Evolutionary conservation across 306 rosid species (phyloP), one percentile per base, ranked within the genome.

Genomic region (Urtica urens): DNA sequence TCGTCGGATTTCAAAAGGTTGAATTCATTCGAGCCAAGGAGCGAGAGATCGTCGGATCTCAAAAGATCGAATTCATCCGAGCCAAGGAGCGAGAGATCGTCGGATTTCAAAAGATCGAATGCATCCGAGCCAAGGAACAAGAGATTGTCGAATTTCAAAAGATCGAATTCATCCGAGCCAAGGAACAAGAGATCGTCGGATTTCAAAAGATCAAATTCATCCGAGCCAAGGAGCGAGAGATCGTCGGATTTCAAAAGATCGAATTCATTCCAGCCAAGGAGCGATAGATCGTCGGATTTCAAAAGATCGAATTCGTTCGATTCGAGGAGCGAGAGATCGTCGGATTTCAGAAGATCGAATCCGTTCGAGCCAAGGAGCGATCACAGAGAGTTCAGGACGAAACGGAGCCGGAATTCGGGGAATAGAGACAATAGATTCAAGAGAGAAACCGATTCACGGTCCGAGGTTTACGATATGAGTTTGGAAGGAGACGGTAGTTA

Each of bases 401-500:
- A n/a, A n/a, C n/a, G n/a, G n/a, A n/a, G n/a, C n/a, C n/a, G n/a
- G n/a, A n/a, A n/a, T n/a, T n/a, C n/a, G n/a, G n/a, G n/a, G n/a
- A n/a, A 18, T 57, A 54, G 51, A 46, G 30, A 63, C 52, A 60
- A 66, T 62, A 54, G 62, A 60, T 68, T 63, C 13, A 19, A 10
- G 65, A 44, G 56, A 49, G 40, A 41, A 53, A 53, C 57, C 47
- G 69, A 33, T 56, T 29, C 68, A 28, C 42, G 53, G 28, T 70
- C 90, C 22, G 78, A 77, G 45, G 79, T 79, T 28, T 79, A 68
- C 49, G 85, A 84, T 55, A 81, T 90, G 95, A 74, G 61, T 62
- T 73, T 81, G 73, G 74, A 67, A 62, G 68, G 67, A 37, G 92
- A 85, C 53, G 97, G 94, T 46, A 79, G 73, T 30, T 79, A 71